These are phyloP conservation scores for Cladosporium sp. DNA, from an alignment of 2,329 filamentous ascomycete genomes.

Conservation along the genomic window DNA sequence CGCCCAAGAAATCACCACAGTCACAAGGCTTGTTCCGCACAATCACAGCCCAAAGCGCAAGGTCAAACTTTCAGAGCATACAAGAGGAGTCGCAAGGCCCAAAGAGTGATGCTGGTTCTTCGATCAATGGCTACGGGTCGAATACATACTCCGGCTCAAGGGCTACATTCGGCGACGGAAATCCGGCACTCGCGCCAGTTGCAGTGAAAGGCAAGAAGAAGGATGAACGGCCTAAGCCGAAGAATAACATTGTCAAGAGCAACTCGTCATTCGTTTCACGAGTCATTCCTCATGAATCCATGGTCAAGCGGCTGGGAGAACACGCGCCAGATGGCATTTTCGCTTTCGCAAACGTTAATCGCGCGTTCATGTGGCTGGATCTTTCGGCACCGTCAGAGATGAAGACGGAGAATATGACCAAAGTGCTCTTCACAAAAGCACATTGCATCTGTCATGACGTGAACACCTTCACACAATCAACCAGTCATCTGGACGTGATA, in stretches of 20 bases:
- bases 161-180: conserved; percentile 81
- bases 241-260: conserved; percentile 97
- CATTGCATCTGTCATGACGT: conserved; percentile 94
- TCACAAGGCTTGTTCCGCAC: conserved; percentile 39
- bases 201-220: conserved; percentile 59
- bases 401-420: conserved; percentile 86
- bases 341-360: conserved; percentile 91
- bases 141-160: conserved; percentile 25
- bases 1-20: conserved; percentile 44
- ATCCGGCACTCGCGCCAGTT: conserved; percentile 62
- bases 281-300: conserved; percentile 80
- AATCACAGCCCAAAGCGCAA: conserved; percentile 36
- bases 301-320: conserved; percentile 75
- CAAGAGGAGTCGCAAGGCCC: conserved; percentile 44
- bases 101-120: conserved; percentile 42
- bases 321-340: conserved; percentile 74
- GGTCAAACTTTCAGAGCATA: conserved; percentile 38
- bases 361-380: conserved; percentile 94
- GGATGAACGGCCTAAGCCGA: conserved; percentile 80
- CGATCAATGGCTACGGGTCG: conserved; percentile 36
- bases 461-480: conserved; percentile 73
- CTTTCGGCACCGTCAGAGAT: conserved; percentile 70
- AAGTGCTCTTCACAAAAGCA: conserved; percentile 94
- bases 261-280: conserved; percentile 98
- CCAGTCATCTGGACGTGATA: conserved; percentile 79